Base-by-base conservation (phyloP, 257 asterid genomes). In the Salvia splendens region DNA sequence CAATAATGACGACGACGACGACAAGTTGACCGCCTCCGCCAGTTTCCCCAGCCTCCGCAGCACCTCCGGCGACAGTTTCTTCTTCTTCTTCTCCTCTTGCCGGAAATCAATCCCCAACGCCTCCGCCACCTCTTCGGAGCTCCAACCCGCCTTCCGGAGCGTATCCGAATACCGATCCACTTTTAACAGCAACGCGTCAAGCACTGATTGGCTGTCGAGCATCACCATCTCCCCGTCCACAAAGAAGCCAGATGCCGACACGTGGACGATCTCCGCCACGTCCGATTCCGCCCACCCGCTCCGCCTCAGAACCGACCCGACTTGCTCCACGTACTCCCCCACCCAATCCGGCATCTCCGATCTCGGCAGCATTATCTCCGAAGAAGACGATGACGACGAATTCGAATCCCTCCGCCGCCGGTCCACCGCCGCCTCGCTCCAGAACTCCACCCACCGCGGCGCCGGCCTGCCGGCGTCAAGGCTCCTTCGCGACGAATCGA, bases 381-480 rank as follows among this genome's bases (percentile, higher is more conserved):
- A 86, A 0, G 98, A 84, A 0, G 88, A 81, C 0, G 95, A 86
- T 0, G 95, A 79, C 0, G 95, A 86, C 9, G 96, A 86, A 48
- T 84, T 83, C 1, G 89, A 91, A 70, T 66, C 85, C 74, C 93
- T 73, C 41, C 88, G 85, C 17, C 91, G 92, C 32, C 94, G 90
- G 66, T 85, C 96, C 71, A 83, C 80, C 3, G 95, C 96, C 10
- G 98, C 97, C 16, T 94, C 99, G 68, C 96, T 91, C 99, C 99
- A 94, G 83, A 94, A 94, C 82, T 94, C 99, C 80, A 94, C 96
- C 99, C 99, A 94, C 15, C 98, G 83, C 75, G 97, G 92, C 54
- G 83, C 73, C 11, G 85, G 78, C 1, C 83, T 85, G 42, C 80
- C 83, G 73, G 78, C 41, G 54, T 87, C 93, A 0, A 88, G 68